Base-by-base conservation (phyloP, 176 grass and related monocot species). In the Avena atlantica region DNA sequence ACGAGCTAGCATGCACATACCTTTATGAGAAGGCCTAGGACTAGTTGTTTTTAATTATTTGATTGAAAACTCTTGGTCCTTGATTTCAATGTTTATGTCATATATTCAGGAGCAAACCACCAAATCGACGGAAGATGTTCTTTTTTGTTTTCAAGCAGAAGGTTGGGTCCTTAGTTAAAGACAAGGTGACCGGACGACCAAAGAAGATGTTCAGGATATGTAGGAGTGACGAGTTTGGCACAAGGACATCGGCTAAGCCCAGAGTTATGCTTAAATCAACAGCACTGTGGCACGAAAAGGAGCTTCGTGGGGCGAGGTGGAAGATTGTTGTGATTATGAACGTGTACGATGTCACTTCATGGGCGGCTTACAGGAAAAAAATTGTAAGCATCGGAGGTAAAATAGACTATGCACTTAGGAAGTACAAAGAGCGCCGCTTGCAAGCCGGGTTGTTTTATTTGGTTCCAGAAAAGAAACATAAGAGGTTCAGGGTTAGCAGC, bases 151-250 rank as follows among this genome's bases (percentile, higher is more conserved):
- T 57, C 55, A 57, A 57, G 55, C 55, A 57, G 55, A 57, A 57
- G 55, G 55, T 20, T 20, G 55, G 55, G 6, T 57, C 55, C 5
- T 17, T 19, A 57, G 55, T 57, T 57, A 57, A 57, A 57, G 17
- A 57, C 55, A 57, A 57, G 5, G 4, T 57, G 17, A 57, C 13
- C 19, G 17, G 16, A 20, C 55, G 17, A 57, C 55, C 44, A 15
- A 74, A 25, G 44, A 74, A 74, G n/a, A 49, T 1, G 70, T 74
- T 24, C 12, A 74, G 42, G 44, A n/a, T 74, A 48, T 74, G 70
- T 48, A 13, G 48, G 12, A 20, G 70, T 48, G 71, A 74, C 21
- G 45, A 74, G 21, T 51, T 4, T 51, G 71, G 45, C 71, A 16
- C 14, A 21, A 74, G 6, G 21, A 6, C 45, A 51, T 50, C 25